A percentile compares a stretch with the other conserved stretches of the same genome.
Evolutionary conservation across 2,329 filamentous ascomycete species (phyloP).

Genomic region (Zymoseptoria ardabiliae): DNA sequence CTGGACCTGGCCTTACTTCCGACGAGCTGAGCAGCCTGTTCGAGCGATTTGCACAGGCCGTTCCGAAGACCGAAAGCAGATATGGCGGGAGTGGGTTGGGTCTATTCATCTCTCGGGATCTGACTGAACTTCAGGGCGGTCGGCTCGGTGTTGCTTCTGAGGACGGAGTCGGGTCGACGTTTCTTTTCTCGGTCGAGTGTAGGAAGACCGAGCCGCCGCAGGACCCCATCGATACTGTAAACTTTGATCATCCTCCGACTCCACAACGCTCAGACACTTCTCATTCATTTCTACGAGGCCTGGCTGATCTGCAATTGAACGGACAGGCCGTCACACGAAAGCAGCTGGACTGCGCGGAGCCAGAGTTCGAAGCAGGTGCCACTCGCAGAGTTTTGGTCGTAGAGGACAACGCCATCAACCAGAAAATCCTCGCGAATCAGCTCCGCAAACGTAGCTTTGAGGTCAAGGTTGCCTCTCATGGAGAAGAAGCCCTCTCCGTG

Average conservation of each 20-base stretch:
- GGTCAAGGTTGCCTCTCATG: conserved; percentile 20
- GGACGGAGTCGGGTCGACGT: conserved; percentile 54
- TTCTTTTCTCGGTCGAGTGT: conserved; percentile 54
- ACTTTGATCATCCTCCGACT: conserved; percentile 2
- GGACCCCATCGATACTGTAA: not conserved
- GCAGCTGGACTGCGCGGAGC: not conserved
- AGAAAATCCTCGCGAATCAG: conserved; percentile 23
- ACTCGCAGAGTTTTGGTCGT: conserved; percentile 12
- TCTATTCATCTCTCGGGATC: conserved; percentile 59
- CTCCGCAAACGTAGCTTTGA: conserved; percentile 20
- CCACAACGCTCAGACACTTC: not conserved
- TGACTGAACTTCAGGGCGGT: conserved; percentile 63
- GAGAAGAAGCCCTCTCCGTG: conserved; percentile 22
- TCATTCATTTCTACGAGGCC: not conserved
- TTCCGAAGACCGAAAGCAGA: conserved; percentile 57
- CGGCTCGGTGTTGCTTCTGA: conserved; percentile 57
- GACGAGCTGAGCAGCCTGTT: conserved; percentile 47
- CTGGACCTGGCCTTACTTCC: conserved; percentile 32
- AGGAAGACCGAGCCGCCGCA: conserved; percentile 7
- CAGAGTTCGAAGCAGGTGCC: not conserved
- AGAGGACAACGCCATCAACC: conserved; percentile 27
- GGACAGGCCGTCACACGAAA: conserved; percentile 1
- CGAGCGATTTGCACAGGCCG: conserved; percentile 61
- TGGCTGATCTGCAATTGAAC: not conserved
- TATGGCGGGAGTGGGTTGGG: conserved; percentile 65